A percentile compares a stretch with the other conserved stretches of the same genome.
phyloP scores from a whole-genome alignment of 2,329 filamentous ascomycete genomes.

The Elsinoe fawcettii region DNA sequence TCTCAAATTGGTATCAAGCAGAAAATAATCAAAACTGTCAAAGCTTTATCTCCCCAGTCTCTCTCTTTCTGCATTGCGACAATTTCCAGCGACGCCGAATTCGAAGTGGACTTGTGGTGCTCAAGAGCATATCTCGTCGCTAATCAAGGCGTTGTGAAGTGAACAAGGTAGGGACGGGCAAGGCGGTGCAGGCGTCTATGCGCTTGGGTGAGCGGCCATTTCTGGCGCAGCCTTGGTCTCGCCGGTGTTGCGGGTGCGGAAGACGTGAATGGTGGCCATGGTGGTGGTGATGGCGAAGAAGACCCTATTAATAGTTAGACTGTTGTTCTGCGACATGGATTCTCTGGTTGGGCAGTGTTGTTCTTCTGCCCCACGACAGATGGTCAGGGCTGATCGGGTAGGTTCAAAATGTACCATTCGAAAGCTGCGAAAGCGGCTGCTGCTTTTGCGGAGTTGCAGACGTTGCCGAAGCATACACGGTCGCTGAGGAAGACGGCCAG shows the following conservation, averaged over 20 bases:
- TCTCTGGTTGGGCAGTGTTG: neutral
- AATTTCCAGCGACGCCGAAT: neutral
- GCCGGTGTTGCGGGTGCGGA: conserved; percentile 31
- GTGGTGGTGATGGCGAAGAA: conserved; percentile 45
- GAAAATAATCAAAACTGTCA: neutral
- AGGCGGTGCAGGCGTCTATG: neutral
- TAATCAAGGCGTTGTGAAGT: neutral
- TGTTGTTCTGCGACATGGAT: neutral
- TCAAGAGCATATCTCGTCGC: neutral
- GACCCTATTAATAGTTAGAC: conserved; percentile 33
- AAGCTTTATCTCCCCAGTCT: neutral
- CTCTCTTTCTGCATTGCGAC: neutral
- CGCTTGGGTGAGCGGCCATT: conserved; percentile 19
- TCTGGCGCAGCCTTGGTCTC: conserved; percentile 29
- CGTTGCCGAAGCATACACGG: conserved; percentile 44
- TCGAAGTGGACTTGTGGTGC: neutral
- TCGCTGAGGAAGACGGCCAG: conserved; percentile 58
- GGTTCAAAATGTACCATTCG: conserved; percentile 41
- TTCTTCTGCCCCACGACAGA: neutral
- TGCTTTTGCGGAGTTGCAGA: conserved; percentile 56
- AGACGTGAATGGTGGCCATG: conserved; percentile 42
- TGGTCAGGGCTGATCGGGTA: neutral
- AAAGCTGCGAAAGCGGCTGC: conserved; percentile 60
- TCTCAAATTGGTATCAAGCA: neutral
- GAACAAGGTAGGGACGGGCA: neutral